Base-by-base conservation (phyloP, 2,329 filamentous ascomycete species). In the Penicillium paneum region DNA sequence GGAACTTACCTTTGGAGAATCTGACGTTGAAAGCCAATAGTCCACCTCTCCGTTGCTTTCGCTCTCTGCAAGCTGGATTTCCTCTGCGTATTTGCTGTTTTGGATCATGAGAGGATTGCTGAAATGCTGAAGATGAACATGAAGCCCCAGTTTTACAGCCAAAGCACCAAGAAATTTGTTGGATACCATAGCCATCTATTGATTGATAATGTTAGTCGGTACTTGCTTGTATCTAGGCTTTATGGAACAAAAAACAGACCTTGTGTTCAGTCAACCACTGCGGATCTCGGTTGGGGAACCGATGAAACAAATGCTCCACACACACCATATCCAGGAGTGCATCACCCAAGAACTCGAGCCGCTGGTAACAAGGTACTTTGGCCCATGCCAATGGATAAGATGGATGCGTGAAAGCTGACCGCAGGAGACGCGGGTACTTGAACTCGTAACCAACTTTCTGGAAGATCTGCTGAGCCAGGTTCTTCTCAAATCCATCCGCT, bases 231-330 rank as follows among this genome's bases (percentile, higher is more conserved):
- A 13, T 3, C 29, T n/a, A 17, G 8, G 3, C 10, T 3, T n/a
- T 3, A 13, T 19, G 3, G 11, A 15, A 40, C 1, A 8, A 13
- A 8, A 15, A 21, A 56, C 67, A 49, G 67, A 78, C 78, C 64
- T 97, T 97, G 79, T 97, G 93, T 73, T 97, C 94, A 0, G 94
- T 97, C 55, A 99, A 79, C 93, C 93, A 97, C 70, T 97, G 92
- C 0, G 94, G 93, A 66, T 96, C 91, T 54, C 88, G 89, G 48
- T 83, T 78, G 0, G 91, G 91, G 63, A 89, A 91, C 3, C 79
- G 80, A 62, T 85, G 81, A 74, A 91, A 97, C 4, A 99, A 80
- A 64, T 90, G 85, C 63, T 92, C 88, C 51, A 97, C 87, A 64
- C 88, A 90, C 11, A 81, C 88, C 84, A 93, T 89, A 68, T 97